These are phyloP conservation scores for Cyberlindnera suaveolens DNA, from an alignment of 805 yeast species.

Conservation along the genomic window DNA sequence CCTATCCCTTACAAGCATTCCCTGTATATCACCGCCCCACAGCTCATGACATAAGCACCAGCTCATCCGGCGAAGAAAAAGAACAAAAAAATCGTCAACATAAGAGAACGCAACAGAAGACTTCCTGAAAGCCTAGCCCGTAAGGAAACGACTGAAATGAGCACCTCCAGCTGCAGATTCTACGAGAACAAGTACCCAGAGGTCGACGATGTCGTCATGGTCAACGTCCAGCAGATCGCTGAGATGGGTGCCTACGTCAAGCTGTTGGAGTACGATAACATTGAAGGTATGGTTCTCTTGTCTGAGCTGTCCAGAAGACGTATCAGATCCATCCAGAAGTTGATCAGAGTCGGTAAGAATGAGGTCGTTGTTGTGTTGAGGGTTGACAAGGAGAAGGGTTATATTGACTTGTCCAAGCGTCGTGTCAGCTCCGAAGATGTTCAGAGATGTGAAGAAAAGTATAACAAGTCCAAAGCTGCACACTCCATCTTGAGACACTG, in stretches of 20 bases:
- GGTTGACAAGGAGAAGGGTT: slow-evolving; percentile 98
- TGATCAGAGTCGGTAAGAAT: slow-evolving; percentile 96
- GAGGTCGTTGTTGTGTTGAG: slow-evolving; percentile 97
- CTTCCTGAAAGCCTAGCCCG: background rate
- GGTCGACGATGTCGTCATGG: slow-evolving; percentile 98
- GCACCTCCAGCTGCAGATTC: slow-evolving; percentile 88
- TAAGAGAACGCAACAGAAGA: background rate
- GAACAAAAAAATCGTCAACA: too few relatives aligned
- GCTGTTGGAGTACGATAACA: slow-evolving; percentile 92
- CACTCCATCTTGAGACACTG: slow-evolving; percentile 98
- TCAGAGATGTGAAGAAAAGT: slow-evolving; percentile 94
- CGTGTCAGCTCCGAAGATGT: slow-evolving; percentile 98
- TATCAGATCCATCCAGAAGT: slow-evolving; percentile 94
- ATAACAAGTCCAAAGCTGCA: slow-evolving; percentile 93
- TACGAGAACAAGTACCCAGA: slow-evolving; percentile 98
- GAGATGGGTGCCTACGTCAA: slow-evolving; percentile 99
- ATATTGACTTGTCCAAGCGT: slow-evolving; percentile 95
- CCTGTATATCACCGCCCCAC: too few relatives aligned
- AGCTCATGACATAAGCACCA: too few relatives aligned
- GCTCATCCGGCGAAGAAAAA: too few relatives aligned
- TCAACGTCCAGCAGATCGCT: slow-evolving; percentile 95
- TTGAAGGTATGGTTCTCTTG: slow-evolving; percentile 96
- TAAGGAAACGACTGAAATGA: slow-evolving; percentile 34
- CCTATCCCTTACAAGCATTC: too few relatives aligned
- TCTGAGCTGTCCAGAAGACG: slow-evolving; percentile 98